Percentiles rank a stretch among this genome's conserved stretches.
Conservation (phyloP, 163 green algal species). For the Coccomyxa subellipsoidea region DNA sequence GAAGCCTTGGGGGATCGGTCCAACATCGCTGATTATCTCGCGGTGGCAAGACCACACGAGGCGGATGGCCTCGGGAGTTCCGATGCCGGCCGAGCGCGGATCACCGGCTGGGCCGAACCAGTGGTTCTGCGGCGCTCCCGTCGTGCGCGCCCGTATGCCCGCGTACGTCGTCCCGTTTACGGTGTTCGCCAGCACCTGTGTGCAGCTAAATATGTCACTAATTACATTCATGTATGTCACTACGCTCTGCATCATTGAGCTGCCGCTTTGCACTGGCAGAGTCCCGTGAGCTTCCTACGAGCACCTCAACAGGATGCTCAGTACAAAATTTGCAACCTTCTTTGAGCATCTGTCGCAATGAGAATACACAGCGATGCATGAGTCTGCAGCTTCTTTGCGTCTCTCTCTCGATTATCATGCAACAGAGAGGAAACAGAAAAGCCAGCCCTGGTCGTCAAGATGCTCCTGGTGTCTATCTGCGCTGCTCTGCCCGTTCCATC, state of each 20-base stretch:
- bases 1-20: conserved; percentile 31
- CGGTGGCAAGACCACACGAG: conserved; percentile 96
- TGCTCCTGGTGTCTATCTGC: no score
- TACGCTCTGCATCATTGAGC: no score
- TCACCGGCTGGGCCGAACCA: conserved; percentile 97
- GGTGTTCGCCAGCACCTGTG: conserved; percentile 83
- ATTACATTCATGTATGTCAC: no score
- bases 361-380: no score
- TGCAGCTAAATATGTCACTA: neutral
- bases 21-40: conserved; percentile 69
- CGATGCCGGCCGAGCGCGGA: conserved; percentile 91
- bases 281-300: no score
- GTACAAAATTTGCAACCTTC: neutral
- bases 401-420: no score
- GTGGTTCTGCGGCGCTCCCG: conserved; percentile 97
- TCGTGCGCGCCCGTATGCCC: conserved; percentile 85
- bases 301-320: no score
- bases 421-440: no score
- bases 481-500: no score
- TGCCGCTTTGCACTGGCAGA: no score
- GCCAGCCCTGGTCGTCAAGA: no score
- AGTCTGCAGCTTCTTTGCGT: no score
- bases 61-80: conserved; percentile 94
- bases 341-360: neutral
- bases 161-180: conserved; percentile 99